Percentiles rank a stretch among this genome's conserved stretches.
These are phyloP conservation scores for Oryza punctata DNA, from an alignment of 176 grass and related monocot species.

Conservation along the genomic window DNA sequence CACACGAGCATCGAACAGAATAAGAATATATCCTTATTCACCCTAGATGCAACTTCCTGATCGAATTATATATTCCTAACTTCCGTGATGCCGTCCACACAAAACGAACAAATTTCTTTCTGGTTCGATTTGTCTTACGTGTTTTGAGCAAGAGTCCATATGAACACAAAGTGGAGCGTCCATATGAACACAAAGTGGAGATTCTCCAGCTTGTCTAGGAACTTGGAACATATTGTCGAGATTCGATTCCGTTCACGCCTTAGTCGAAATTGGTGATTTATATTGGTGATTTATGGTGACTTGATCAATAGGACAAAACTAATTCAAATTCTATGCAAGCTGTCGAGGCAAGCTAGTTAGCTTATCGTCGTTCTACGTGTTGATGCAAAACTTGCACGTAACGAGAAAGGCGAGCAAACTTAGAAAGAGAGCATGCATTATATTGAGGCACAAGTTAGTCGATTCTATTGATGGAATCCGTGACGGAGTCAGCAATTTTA, in stretches of 20 bases:
- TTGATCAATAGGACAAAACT: neutral
- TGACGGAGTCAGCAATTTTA: too few relatives aligned
- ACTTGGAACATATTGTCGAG: conserved; percentile 19
- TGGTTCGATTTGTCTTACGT: neutral
- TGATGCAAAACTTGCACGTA: too few relatives aligned
- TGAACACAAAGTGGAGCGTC: neutral
- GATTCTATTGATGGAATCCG: too few relatives aligned
- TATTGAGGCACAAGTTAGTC: too few relatives aligned
- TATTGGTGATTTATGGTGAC: neutral
- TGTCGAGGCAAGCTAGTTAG: too few relatives aligned
- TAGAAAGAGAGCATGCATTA: too few relatives aligned
- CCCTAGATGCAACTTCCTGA: neutral
- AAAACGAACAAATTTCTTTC: neutral
- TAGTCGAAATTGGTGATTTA: neutral
- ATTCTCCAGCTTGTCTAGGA: neutral
- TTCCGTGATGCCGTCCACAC: neutral
- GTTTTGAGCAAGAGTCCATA: neutral
- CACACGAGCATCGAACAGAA: neutral
- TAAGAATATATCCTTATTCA: neutral
- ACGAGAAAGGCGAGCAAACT: too few relatives aligned
- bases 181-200: neutral
- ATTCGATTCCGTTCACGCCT: conserved; percentile 29
- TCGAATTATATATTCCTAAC: neutral
- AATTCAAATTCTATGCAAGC: too few relatives aligned
- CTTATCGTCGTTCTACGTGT: too few relatives aligned